A percentile compares a stretch with the other conserved stretches of the same genome.
Conservation (phyloP, 257 asterid genomes). For the Ballota nigra region DNA sequence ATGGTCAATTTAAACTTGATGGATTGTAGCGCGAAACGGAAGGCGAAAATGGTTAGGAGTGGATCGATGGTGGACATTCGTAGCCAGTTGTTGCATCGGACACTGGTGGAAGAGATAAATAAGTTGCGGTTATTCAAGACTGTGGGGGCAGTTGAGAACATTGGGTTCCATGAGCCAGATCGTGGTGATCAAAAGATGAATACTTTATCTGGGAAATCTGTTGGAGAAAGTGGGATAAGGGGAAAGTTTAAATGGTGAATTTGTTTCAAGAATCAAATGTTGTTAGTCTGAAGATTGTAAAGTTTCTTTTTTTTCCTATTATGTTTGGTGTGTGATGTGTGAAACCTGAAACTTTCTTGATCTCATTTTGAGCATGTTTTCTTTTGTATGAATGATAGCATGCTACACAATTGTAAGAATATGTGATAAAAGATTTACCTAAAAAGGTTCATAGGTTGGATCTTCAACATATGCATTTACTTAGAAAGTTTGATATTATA, state of each 20-base stretch:
- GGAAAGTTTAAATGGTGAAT: constrained; percentile 17
- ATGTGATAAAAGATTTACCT: constrained; percentile 9
- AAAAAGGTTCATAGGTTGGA: not conserved
- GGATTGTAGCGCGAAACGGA: constrained; percentile 12
- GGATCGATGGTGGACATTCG: constrained; percentile 59
- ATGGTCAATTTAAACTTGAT: not conserved
- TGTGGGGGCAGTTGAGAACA: constrained; percentile 65
- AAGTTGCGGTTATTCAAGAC: constrained; percentile 63
- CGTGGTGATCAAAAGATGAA: not conserved
- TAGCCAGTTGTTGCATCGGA: constrained; percentile 61
- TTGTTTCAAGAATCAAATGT: constrained; percentile 11
- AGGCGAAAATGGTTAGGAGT: constrained; percentile 37
- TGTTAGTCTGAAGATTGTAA: constrained; percentile 11
- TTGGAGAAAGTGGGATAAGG: not conserved
- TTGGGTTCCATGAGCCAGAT: constrained; percentile 45
- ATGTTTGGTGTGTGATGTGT: constrained; percentile 22
- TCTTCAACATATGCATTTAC: not conserved
- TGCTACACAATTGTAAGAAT: constrained; percentile 20
- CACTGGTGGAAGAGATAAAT: constrained; percentile 58
- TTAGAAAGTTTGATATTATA: too few species aligned
- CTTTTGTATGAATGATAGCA: not conserved
- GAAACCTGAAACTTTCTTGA: constrained; percentile 8
- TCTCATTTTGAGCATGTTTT: constrained; percentile 25
- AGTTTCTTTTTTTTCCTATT: not conserved
- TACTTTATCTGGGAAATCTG: constrained; percentile 4